A percentile compares a stretch with the other conserved stretches of the same genome.
phyloP scores from a whole-genome alignment of 2,329 filamentous ascomycete species.

The Bipolaris zeicola region DNA sequence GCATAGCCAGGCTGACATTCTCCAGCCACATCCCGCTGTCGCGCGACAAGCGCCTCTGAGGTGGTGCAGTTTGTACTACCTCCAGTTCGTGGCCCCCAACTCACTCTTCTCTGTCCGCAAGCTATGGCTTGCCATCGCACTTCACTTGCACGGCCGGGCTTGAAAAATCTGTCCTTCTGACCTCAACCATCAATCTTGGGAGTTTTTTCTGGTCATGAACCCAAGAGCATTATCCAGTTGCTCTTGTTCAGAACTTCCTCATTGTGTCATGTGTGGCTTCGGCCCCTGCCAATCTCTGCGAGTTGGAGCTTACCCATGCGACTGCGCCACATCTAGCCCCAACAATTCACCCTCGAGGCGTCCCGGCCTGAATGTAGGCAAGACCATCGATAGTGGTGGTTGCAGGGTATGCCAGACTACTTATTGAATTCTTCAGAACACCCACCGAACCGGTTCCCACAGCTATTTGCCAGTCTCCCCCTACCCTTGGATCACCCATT shows the following conservation, averaged over 20 bases:
- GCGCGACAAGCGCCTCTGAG: slow-evolving; percentile 1
- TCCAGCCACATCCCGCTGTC: slow-evolving; percentile 9
- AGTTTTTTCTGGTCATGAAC: not conserved
- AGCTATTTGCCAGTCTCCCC: not conserved
- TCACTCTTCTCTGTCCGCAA: not conserved
- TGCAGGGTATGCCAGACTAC: not conserved
- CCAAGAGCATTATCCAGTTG: not conserved
- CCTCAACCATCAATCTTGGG: too few species aligned
- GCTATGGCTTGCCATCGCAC: not conserved
- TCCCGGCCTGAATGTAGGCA: slow-evolving; percentile 13
- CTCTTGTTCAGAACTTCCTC: not conserved
- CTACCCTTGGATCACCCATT: not conserved
- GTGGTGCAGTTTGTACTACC: not conserved
- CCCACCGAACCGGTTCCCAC: not conserved
- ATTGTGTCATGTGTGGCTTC: slow-evolving; percentile 1
- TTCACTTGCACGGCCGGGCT: not conserved
- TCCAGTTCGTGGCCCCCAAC: not conserved
- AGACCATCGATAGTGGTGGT: not conserved
- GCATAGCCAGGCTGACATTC: slow-evolving; percentile 5
- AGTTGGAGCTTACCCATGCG: not conserved
- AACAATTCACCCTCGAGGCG: slow-evolving; percentile 8
- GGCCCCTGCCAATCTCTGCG: slow-evolving; percentile 6
- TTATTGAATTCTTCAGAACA: not conserved
- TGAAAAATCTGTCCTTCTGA: not conserved
- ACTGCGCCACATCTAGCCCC: slow-evolving; percentile 19